Evolutionary conservation across 2,329 filamentous ascomycete species (phyloP), one percentile per base, ranked within the genome.

Genomic region (Botrytis byssoidea): DNA sequence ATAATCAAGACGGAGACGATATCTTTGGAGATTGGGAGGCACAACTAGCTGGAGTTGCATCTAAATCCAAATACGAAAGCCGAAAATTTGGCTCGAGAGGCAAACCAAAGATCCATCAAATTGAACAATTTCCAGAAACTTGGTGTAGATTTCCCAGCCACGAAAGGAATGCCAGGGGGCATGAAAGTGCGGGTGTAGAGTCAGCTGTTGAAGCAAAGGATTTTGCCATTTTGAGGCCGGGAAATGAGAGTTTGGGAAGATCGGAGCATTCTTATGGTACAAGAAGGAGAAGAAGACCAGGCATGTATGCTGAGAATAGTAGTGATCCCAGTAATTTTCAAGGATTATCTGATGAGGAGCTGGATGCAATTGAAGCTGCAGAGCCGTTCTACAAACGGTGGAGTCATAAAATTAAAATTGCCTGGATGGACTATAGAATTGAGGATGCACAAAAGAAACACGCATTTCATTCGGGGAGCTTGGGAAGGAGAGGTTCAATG

Each of bases 71-170:
- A 74, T 72, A 35, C 70, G 76, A 67, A 77, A 79, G 70, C 73
- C 78, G 66, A 29, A 75, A 48, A 74, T 77, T 44, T 76, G 78
- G 42, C 73, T 75, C 37, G 76, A 79, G 65, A 75, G 78, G 77
- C 72, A 76, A 32, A 74, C 77, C n/a, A 66, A 75, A 60, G 74
- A 72, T 55, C 61, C 71, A 48, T 35, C 60, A 72, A 3, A 69
- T 69, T 51, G 69, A 70, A 59, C 72, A 70, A 18, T 80, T 77
- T 70, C 80, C 80, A 25, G 73, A 73, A 12, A 73, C 76, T 16
- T 81, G 80, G 80, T 76, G 79, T 57, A 74, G 75, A 32, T 81
- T 75, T 63, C 76, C 77, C 6, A 80, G 76, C 44, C 79, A 81
- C 51, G 74, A 74, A 61, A 77, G 79, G 2, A 51, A 74, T n/a